Base-by-base conservation (phyloP, 1,139 yeast species). In the Diutina sp. region DNA sequence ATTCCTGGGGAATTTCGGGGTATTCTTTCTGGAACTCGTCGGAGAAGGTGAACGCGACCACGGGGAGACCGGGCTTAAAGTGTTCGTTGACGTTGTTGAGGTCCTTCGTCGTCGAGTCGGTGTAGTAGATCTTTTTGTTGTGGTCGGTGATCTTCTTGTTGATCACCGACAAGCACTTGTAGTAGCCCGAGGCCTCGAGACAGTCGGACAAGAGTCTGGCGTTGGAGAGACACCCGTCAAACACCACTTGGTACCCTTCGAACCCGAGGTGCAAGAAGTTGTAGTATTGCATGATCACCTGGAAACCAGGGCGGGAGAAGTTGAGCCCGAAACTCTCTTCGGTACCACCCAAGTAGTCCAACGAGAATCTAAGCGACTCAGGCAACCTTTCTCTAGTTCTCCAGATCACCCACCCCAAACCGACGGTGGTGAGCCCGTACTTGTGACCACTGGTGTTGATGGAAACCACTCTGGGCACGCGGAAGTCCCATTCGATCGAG, bases 361-460 rank as follows among this genome's bases (percentile, higher is more conserved):
- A 77, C 61, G 87, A 84, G 71, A 90, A 90, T 64, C 87, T 79
- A 62, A 90, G 76, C 59, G 79, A 81, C 56, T 84, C 76, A 30
- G 97, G 95, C 61, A 90, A 76, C 64, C 78, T 78, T 55, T 74
- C 66, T 47, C 75, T 73, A 66, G 84, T 84, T 66, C 83, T 83
- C 91, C 96, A 90, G 58, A 90, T 72, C 58, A 90, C 83, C 97
- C 97, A 90, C 56, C 97, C 97, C 57, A 89, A 79, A 55, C 97
- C 97, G 18, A 93, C 96, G 41, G 95, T 83, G 46, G 91, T 86
- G 56, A 90, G 75, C 45, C 97, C 97, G 70, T 87, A 90, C 72
- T 90, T 90, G 73, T 90, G 97, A 59, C 97, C 97, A 1, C 96
- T 87, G n/a, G 96, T 83, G 72, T 89, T 90, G 70, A 90, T 90